phyloP scores from a whole-genome alignment of 257 asterid genomes.

The Rehmannia glutinosa region DNA sequence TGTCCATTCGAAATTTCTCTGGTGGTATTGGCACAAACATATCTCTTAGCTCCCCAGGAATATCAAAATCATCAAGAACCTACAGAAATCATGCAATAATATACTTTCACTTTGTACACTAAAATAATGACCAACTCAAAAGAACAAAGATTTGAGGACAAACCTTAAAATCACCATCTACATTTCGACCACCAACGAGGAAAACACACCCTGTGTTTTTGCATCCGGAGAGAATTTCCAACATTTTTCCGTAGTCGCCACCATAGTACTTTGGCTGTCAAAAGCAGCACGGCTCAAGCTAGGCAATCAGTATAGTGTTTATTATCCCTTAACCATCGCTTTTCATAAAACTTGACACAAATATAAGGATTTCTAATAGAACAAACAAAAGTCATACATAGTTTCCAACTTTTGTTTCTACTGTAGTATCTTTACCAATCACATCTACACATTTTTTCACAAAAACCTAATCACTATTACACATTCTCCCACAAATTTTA shows the following conservation, averaged over 20 bases:
- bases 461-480: too few species aligned
- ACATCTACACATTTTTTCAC: too few species aligned
- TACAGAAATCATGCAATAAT: constrained; percentile 19
- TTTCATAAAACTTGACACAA: neutral
- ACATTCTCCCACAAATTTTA: too few species aligned
- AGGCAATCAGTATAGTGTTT: neutral
- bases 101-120: neutral
- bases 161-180: constrained; percentile 80
- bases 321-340: neutral
- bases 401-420: neutral
- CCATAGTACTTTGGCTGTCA: constrained; percentile 85
- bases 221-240: constrained; percentile 68
- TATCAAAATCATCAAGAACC: constrained; percentile 83
- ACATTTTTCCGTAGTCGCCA: constrained; percentile 62
- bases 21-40: constrained; percentile 77
- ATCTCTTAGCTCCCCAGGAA: constrained; percentile 68
- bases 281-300: constrained; percentile 11
- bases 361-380: neutral
- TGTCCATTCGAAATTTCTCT: constrained; percentile 69
- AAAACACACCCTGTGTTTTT: constrained; percentile 85
- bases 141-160: neutral
- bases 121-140: too few species aligned
- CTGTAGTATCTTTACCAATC: too few species aligned
- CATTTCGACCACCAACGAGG: constrained; percentile 75
- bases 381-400: neutral